Conservation (phyloP, 2,329 filamentous ascomycete genomes). For the Dothistroma septosporum region DNA sequence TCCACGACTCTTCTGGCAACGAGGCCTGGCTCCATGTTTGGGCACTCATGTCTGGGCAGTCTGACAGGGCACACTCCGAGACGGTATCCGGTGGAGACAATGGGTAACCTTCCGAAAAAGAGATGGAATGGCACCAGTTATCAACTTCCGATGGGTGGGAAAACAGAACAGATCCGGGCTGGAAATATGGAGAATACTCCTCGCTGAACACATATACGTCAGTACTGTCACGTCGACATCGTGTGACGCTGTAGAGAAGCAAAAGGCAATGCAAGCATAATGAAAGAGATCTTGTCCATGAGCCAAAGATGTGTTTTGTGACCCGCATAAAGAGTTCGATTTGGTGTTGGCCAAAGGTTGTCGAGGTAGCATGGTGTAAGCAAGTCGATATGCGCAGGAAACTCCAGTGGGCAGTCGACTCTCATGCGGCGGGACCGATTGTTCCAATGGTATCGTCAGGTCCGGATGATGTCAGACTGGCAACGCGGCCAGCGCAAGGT, state of each 20-base stretch:
- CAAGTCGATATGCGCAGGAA: too few species aligned
- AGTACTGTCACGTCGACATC: slow-evolving; percentile 21
- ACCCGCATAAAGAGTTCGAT: too few species aligned
- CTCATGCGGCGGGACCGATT: too few species aligned
- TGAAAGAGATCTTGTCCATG: slow-evolving; percentile 5
- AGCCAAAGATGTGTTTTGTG: background rate
- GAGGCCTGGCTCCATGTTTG: slow-evolving; percentile 27
- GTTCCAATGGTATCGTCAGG: too few species aligned
- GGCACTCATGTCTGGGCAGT: slow-evolving; percentile 28
- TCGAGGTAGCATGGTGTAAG: too few species aligned
- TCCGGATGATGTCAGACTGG: too few species aligned
- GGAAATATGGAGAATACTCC: slow-evolving; percentile 26
- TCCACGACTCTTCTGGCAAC: slow-evolving; percentile 28
- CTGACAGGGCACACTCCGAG: slow-evolving; percentile 30
- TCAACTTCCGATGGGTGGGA: slow-evolving; percentile 30
- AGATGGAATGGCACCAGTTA: slow-evolving; percentile 31
- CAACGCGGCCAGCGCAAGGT: too few species aligned
- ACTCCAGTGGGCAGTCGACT: too few species aligned
- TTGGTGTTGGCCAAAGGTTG: too few species aligned
- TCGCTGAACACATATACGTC: slow-evolving; percentile 28
- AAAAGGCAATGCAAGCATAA: slow-evolving; percentile 9
- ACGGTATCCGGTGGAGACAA: slow-evolving; percentile 32
- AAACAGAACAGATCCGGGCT: slow-evolving; percentile 30
- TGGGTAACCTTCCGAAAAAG: slow-evolving; percentile 24
- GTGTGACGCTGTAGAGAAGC: background rate